Percentiles rank a stretch among this genome's conserved stretches.
These are phyloP conservation scores for Pyrenopolyporus hunteri DNA, from an alignment of 495 filamentous ascomycete genomes.

Conservation along the genomic window DNA sequence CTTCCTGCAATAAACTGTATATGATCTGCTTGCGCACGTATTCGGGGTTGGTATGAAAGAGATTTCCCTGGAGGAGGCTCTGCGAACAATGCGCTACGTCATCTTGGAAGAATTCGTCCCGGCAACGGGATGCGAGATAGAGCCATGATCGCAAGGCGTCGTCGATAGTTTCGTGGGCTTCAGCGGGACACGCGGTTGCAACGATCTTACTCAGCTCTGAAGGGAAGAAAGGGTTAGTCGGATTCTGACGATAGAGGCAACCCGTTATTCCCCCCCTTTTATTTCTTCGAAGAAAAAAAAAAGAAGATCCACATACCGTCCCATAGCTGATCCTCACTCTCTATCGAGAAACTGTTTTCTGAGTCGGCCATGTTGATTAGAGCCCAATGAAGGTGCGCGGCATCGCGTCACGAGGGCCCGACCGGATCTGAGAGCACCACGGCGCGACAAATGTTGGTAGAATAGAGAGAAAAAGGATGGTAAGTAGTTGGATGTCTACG, in stretches of 20 bases:
- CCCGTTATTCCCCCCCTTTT: not conserved
- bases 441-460: slow-evolving; percentile 1
- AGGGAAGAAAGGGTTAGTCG: not conserved
- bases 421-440: slow-evolving; percentile 5
- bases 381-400: slow-evolving; percentile 20
- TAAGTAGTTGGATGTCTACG: slow-evolving; percentile 4
- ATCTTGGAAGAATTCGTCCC: slow-evolving; percentile 83
- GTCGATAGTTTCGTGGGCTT: slow-evolving; percentile 76
- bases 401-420: slow-evolving; percentile 31
- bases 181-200: slow-evolving; percentile 69
- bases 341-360: slow-evolving; percentile 70
- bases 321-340: slow-evolving; percentile 94
- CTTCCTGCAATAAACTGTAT: slow-evolving; percentile 90
- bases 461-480: slow-evolving; percentile 15
- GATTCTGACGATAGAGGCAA: not conserved
- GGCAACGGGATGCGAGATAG: slow-evolving; percentile 75
- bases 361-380: slow-evolving; percentile 60
- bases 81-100: slow-evolving; percentile 86
- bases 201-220: slow-evolving; percentile 85
- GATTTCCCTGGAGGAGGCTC: slow-evolving; percentile 72
- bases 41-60: slow-evolving; percentile 76
- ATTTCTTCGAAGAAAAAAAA: too few relatives aligned
- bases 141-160: slow-evolving; percentile 85
- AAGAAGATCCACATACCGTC: slow-evolving; percentile 64
- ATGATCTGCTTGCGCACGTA: slow-evolving; percentile 95